Evolutionary conservation across 805 yeast genomes (phyloP), one percentile per base, ranked within the genome.

Genomic region (Yarrowia sp.): DNA sequence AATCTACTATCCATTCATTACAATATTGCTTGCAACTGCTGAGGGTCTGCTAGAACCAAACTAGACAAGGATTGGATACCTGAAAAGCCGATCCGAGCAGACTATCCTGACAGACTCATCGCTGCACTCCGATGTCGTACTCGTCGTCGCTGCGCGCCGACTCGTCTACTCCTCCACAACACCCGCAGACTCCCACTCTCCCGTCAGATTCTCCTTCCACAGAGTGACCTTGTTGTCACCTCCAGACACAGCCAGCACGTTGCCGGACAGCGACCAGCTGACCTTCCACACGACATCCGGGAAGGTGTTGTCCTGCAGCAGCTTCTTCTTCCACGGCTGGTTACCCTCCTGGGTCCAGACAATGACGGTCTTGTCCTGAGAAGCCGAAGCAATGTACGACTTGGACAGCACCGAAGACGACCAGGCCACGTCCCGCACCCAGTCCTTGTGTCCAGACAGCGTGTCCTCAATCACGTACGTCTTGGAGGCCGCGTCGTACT

Each of bases 381-480:
- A 92, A 9, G 97, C 98, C 41, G 96, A 86, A 13, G 98, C 99
- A 71, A 95, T 89, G 75, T 92, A 93, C 13, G 96, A 86, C 70
- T 90, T 88, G 53, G 90, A 83, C 68, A 95, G 82, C 55, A 90
- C 86, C 1, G 96, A 86, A 55, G 98, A 97, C 18, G 97, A 91
- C 99, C 99, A 95, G 4, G 96, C 91, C 67, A 93, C 98, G 75
- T 95, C 99, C 77, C 99, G 87, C 38, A 95, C 98, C 99, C 99
- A 95, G 76, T 95, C 99, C 15, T 90, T 81, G 76, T 95, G 99
- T 44, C 98, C 99, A 68, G 86, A 87, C 64, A 95, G 82, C 32
- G 85, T 83, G 47, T 86, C 87, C 75, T 93, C 97, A 71, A 87
- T 82, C 31, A 81, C 81, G 74, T 89, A 91, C 32, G 83, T 83